Evolutionary conservation across 2,329 filamentous ascomycete species (phyloP).

Genomic region (Neonectria hederae): DNA sequence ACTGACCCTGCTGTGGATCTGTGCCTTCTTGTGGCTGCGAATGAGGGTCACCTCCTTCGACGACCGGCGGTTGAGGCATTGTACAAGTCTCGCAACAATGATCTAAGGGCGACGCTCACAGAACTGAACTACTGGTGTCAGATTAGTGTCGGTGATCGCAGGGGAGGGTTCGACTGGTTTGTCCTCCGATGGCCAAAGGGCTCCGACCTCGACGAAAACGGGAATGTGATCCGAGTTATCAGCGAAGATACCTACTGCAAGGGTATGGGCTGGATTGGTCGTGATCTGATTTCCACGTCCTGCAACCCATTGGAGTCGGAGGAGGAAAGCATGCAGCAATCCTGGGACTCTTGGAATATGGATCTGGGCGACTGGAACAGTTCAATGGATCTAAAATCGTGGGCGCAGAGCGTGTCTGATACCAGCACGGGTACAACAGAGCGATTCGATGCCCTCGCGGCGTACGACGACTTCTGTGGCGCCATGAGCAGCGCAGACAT

Average conservation of each 20-base stretch:
- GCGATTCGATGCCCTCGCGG: conserved; percentile 53
- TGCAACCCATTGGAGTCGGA: conserved; percentile 56
- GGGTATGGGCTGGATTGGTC: conserved; percentile 81
- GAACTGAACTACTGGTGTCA: conserved; percentile 98
- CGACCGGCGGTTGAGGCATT: conserved; percentile 74
- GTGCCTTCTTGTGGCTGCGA: conserved; percentile 82
- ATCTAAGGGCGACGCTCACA: conserved; percentile 82
- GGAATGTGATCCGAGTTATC: conserved; percentile 77
- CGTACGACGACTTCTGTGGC: conserved; percentile 65
- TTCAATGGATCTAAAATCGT: conserved; percentile 50
- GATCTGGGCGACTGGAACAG: conserved; percentile 68
- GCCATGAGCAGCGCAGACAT: conserved; percentile 74
- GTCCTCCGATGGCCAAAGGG: conserved; percentile 79
- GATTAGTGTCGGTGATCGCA: conserved; percentile 89
- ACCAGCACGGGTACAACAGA: conserved; percentile 27
- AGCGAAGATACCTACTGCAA: conserved; percentile 81
- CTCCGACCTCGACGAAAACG: conserved; percentile 72
- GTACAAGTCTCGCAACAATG: conserved; percentile 73
- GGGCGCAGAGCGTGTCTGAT: conserved; percentile 46
- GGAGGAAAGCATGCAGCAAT: conserved; percentile 71
- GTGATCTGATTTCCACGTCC: conserved; percentile 61
- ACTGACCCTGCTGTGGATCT: conserved; percentile 78
- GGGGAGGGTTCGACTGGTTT: conserved; percentile 91
- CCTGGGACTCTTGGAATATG: conserved; percentile 74
- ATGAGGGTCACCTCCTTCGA: conserved; percentile 84